Evolutionary conservation across 139 green algal genomes (phyloP).

Genomic region (Chlorella sp.): DNA sequence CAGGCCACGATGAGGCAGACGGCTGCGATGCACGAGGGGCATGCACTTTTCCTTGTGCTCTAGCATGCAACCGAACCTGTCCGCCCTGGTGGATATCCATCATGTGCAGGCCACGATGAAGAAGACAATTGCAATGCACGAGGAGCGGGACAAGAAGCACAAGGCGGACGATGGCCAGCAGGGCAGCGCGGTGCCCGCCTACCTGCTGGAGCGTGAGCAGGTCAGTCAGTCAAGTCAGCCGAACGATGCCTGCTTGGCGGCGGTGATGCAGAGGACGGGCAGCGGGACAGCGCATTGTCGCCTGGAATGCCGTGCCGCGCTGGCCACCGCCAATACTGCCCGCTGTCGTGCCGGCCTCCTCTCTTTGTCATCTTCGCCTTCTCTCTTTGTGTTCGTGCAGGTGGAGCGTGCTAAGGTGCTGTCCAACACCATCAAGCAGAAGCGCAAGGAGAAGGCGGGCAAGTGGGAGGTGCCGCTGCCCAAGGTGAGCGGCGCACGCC

Average conservation of each 20-base stretch:
- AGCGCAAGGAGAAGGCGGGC: conserved; percentile 99
- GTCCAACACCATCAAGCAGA: conserved; percentile 99
- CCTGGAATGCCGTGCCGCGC: not conserved
- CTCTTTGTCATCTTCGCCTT: not conserved
- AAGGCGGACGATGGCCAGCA: conserved; percentile 89
- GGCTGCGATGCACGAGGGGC: conserved; percentile 51
- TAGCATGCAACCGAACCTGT: too few relatives aligned
- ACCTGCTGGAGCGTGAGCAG: conserved; percentile 98
- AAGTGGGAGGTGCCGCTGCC: conserved; percentile 99
- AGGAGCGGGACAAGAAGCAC: conserved; percentile 93
- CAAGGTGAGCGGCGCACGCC: conserved; percentile 89
- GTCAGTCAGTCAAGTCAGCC: too few relatives aligned
- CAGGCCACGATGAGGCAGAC: conserved; percentile 97
- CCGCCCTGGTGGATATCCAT: too few relatives aligned
- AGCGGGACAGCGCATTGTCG: too few relatives aligned
- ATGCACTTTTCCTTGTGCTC: not conserved
- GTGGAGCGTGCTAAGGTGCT: conserved; percentile 97
- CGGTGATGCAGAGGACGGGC: too few relatives aligned
- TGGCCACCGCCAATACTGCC: too few relatives aligned
- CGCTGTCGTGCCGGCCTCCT: not conserved
- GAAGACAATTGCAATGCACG: conserved; percentile 86
- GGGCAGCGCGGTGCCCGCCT: conserved; percentile 93
- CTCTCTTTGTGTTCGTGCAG: conserved; percentile 40
- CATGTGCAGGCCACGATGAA: not conserved
- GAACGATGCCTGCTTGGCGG: too few relatives aligned